Evolutionary conservation across 177 flowering plant genomes (phyloP).

Genomic region (Tripterygium wilfordii): DNA sequence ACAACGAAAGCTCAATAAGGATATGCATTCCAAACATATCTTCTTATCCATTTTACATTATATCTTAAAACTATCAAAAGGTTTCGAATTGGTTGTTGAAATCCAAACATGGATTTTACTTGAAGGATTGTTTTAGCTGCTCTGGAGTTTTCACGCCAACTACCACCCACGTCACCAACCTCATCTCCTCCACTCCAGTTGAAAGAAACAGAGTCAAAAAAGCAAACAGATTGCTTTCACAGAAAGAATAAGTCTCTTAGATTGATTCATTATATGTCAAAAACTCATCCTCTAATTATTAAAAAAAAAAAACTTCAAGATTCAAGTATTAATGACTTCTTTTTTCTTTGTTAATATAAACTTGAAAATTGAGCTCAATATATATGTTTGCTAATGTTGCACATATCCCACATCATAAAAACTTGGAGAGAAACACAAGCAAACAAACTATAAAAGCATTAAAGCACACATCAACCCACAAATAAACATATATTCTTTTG

Average conservation of each 20-base stretch:
- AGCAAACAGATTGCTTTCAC: not conserved
- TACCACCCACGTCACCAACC: constrained; percentile 5
- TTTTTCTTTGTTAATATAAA: no score
- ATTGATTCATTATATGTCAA: not conserved
- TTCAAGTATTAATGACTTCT: no score
- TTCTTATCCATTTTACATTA: no score
- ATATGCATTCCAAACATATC: no score
- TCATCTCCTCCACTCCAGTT: not conserved
- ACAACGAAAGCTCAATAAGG: no score
- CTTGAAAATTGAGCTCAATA: no score
- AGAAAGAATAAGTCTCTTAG: not conserved
- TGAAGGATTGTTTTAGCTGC: constrained; percentile 12
- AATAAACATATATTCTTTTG: no score
- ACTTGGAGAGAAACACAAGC: no score
- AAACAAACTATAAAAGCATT: no score
- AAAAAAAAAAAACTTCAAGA: not conserved
- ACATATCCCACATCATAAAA: no score
- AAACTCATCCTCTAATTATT: not conserved
- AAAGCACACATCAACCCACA: no score
- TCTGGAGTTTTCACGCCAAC: constrained; percentile 19
- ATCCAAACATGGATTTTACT: constrained; percentile 10
- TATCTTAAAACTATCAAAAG: not conserved
- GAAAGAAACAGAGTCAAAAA: not conserved
- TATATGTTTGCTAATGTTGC: no score
- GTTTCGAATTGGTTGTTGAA: not conserved